Conservation (phyloP, 257 asterid species). For the Solanum dulcamara region DNA sequence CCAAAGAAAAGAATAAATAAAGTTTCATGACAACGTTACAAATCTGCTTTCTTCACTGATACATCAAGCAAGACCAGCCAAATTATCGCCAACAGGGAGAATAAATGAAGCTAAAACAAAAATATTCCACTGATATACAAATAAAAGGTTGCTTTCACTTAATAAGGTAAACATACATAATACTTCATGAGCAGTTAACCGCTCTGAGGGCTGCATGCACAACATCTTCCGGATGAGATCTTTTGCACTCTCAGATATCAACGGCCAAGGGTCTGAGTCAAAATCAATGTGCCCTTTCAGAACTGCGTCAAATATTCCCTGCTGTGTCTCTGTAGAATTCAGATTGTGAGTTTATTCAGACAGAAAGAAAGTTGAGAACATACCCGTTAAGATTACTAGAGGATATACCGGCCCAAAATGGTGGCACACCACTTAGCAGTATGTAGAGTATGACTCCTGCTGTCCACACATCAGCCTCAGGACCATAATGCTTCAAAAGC, state of each 20-base stretch:
- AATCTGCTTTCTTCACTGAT: not conserved
- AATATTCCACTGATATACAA: not conserved
- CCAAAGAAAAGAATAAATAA: not conserved
- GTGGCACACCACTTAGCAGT: constrained; percentile 4
- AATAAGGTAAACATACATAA: not conserved
- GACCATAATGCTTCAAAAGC: constrained; percentile 3
- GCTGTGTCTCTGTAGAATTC: not conserved
- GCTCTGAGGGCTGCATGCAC: not conserved
- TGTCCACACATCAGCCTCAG: constrained; percentile 4
- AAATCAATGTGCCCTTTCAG: constrained; percentile 1
- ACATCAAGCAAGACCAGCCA: not conserved
- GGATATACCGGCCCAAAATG: constrained; percentile 3
- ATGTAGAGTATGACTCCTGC: not conserved
- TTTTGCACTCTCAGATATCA: constrained; percentile 3
- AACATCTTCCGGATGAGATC: constrained; percentile 1
- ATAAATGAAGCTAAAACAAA: not conserved
- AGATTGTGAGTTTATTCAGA: not conserved
- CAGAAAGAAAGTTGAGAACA: not conserved
- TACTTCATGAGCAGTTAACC: constrained; percentile 4
- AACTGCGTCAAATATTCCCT: not conserved
- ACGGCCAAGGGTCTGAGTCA: constrained; percentile 4
- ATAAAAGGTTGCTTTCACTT: not conserved
- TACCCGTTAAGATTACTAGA: not conserved
- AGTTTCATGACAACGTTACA: not conserved
- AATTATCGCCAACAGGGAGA: not conserved